phyloP scores from a whole-genome alignment of 305 asterid species.

The Solanum aculeatissimum region DNA sequence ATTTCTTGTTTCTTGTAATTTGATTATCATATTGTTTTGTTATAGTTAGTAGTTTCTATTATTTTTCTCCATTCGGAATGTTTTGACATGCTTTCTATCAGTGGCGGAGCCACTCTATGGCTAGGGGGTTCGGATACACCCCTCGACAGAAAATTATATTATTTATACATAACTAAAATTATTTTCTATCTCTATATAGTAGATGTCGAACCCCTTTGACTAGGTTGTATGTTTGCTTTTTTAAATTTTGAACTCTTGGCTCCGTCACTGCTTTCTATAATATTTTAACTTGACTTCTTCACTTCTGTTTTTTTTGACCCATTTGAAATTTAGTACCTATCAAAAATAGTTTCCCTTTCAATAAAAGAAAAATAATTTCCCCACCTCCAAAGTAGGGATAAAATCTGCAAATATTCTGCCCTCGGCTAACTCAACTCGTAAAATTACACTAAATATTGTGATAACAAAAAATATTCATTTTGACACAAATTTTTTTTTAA shows the following conservation, averaged over 20 bases:
- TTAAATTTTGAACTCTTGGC: no score
- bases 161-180: no score
- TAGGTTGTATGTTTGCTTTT: no score
- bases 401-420: no score
- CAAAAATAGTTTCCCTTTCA: background rate
- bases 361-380: no score
- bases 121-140: no score
- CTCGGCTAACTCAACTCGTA: fast-evolving
- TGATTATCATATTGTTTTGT: background rate
- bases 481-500: background rate
- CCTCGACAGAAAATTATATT: no score
- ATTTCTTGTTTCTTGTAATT: background rate
- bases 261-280: background rate
- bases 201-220: no score
- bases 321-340: background rate
- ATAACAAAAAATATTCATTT: background rate
- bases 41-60: background rate
- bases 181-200: no score
- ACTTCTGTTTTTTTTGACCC: background rate
- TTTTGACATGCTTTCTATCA: background rate
- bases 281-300: background rate
- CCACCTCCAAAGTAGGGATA: background rate
- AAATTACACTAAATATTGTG: background rate
- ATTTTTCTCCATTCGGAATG: background rate
- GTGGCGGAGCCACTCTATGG: no score